A percentile compares a stretch with the other conserved stretches of the same genome.
These are phyloP conservation scores for Boletus patriciae DNA, from an alignment of 768 basidiomycete species.

Conservation along the genomic window DNA sequence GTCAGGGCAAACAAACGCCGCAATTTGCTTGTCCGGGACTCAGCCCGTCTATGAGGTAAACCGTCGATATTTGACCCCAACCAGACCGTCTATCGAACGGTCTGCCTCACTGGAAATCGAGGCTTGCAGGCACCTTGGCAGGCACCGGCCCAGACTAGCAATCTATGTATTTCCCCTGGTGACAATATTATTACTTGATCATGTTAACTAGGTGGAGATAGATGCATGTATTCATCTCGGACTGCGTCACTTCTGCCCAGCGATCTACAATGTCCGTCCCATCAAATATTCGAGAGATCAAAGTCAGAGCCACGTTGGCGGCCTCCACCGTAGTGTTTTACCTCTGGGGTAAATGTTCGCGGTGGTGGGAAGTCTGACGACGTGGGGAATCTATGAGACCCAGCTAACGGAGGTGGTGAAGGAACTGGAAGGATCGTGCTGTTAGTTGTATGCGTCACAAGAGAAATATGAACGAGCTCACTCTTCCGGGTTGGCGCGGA, in stretches of 20 bases:
- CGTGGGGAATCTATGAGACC: conserved; percentile 73
- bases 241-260: neutral
- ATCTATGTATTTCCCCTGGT: too few species aligned
- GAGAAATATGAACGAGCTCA: conserved; percentile 30
- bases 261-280: neutral
- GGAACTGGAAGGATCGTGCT: conserved; percentile 40
- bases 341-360: conserved; percentile 51
- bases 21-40: too few species aligned
- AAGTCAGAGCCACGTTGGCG: conserved; percentile 71
- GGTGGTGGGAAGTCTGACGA: conserved; percentile 76
- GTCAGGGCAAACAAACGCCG: conserved; percentile 15
- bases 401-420: conserved; percentile 60
- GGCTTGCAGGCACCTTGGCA: too few species aligned
- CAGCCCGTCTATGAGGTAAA: too few species aligned
- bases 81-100: too few species aligned
- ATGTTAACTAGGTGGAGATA: neutral
- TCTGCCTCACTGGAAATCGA: too few species aligned
- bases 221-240: too few species aligned
- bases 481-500: conserved; percentile 48
- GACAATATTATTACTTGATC: neutral
- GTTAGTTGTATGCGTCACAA: conserved; percentile 8
- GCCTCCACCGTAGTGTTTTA: conserved; percentile 63
- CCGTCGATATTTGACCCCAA: too few species aligned
- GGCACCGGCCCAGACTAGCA: neutral
- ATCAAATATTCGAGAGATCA: conserved; percentile 45